phyloP scores from a whole-genome alignment of 176 grass and related monocot genomes.

The Aegilops speltoides region DNA sequence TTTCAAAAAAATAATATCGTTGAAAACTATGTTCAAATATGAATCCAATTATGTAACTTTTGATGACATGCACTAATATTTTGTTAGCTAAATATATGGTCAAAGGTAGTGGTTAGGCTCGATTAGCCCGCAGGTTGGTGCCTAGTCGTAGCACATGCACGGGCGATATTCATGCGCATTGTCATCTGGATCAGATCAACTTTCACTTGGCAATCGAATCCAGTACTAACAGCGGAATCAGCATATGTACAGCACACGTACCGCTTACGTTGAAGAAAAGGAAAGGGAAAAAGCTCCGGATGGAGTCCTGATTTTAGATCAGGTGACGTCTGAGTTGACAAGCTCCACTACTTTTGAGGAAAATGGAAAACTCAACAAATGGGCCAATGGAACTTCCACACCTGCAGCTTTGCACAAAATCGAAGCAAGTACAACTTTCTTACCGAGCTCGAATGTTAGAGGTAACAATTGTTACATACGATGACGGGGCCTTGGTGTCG shows the following conservation, averaged over 20 bases:
- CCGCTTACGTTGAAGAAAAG: background rate
- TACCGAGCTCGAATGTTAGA: background rate
- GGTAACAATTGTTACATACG: background rate
- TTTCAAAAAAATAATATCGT: too few relatives aligned
- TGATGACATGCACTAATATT: too few relatives aligned
- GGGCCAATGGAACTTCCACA: background rate
- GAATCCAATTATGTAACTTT: too few relatives aligned
- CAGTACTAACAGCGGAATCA: background rate
- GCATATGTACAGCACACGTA: background rate
- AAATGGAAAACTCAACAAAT: background rate
- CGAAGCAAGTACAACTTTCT: background rate
- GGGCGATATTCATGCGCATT: background rate
- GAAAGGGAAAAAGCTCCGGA: background rate
- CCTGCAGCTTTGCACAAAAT: background rate
- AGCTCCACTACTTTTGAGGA: too few relatives aligned
- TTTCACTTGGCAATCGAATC: background rate
- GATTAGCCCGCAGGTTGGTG: constrained; percentile 36
- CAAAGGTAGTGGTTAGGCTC: background rate
- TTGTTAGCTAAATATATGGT: too few relatives aligned
- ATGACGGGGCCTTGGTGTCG: too few relatives aligned
- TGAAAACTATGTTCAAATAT: too few relatives aligned
- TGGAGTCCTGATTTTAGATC: background rate
- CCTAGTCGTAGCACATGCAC: constrained; percentile 1
- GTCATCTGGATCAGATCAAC: background rate
- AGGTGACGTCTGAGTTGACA: background rate